Percentiles rank a stretch among this genome's conserved stretches.
Evolutionary conservation across 1,284 basidiomycete species (phyloP).

Genomic region (Papiliotrema terrestris): DNA sequence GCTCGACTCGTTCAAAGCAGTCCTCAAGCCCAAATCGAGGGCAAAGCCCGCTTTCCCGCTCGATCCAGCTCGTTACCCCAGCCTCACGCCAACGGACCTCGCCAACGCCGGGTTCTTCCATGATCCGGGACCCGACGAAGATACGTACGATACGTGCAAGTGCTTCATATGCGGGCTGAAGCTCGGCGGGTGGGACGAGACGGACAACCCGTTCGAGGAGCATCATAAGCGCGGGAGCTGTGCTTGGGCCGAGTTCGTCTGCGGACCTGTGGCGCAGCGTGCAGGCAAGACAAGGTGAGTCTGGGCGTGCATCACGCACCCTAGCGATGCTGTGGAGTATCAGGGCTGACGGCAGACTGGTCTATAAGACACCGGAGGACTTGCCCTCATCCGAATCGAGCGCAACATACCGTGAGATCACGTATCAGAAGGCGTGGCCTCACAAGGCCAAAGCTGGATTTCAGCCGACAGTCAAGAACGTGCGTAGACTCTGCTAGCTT

Average conservation of each 20-base stretch:
- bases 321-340: not conserved
- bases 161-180: slow-evolving; percentile 74
- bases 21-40: slow-evolving; percentile 30
- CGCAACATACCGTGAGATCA: slow-evolving; percentile 65
- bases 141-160: slow-evolving; percentile 40
- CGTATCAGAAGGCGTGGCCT: slow-evolving; percentile 68
- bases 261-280: slow-evolving; percentile 54
- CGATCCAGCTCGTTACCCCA: slow-evolving; percentile 31
- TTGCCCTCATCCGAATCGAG: slow-evolving; percentile 64
- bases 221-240: slow-evolving; percentile 64
- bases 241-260: slow-evolving; percentile 71
- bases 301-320: not conserved
- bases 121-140: slow-evolving; percentile 17
- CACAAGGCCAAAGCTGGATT: slow-evolving; percentile 64
- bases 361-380: slow-evolving; percentile 58
- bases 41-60: slow-evolving; percentile 42
- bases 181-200: slow-evolving; percentile 70
- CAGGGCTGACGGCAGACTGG: slow-evolving; percentile 50
- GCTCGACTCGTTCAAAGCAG: slow-evolving; percentile 34
- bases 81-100: slow-evolving; percentile 64
- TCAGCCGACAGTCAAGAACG: slow-evolving; percentile 66
- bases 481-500: slow-evolving; percentile 35
- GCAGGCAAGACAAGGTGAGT: slow-evolving; percentile 7
- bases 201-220: slow-evolving; percentile 75
- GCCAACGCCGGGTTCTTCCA: slow-evolving; percentile 81